Base-by-base conservation (phyloP, 176 grass and related monocot genomes). In the Paspalum vaginatum region DNA sequence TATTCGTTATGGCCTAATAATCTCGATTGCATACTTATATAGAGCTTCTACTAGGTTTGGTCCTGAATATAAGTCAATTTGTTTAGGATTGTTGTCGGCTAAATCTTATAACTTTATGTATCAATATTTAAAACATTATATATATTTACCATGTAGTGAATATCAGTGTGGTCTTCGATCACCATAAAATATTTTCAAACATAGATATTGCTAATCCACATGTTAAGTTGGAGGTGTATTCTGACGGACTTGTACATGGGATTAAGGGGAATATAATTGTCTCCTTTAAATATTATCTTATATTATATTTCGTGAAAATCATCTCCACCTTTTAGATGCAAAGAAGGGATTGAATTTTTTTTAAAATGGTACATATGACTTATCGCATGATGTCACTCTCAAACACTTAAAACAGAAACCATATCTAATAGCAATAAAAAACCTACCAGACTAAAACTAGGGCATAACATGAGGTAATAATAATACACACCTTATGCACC, bases 401-500 rank as follows among this genome's bases (percentile, higher is more conserved):
- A 24, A 57, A 58, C 4, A 24, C 21, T 58, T 58, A 58, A 0
- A 58, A 24, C 9, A 24, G 24, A 58, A 21, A 6, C 9, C 27
- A 18, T 73, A 32, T 32, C 32, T 32, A n/a, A n/a, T n/a, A n/a
- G n/a, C n/a, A n/a, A n/a, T n/a, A n/a, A n/a, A n/a, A n/a, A n/a
- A n/a, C n/a, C n/a, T n/a, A n/a, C n/a, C n/a, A n/a, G n/a, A n/a
- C n/a, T n/a, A n/a, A n/a, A 32, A 32, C 32, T 32, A 32, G 32
- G 32, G 32, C 32, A 32, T 32, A 32, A 32, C 32, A 32, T 32
- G 32, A 32, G 1, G 32, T 32, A 32, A n/a, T 55, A 17, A 17
- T 76, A 14, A 10, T 20, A 27, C 24, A 40, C 53, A 71, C 54
- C 67, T 81, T 71, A 11, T 61, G 7, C 79, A 81, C 79, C 79